phyloP scores from a whole-genome alignment of 345 rosid species.

The Populus pruinosa region DNA sequence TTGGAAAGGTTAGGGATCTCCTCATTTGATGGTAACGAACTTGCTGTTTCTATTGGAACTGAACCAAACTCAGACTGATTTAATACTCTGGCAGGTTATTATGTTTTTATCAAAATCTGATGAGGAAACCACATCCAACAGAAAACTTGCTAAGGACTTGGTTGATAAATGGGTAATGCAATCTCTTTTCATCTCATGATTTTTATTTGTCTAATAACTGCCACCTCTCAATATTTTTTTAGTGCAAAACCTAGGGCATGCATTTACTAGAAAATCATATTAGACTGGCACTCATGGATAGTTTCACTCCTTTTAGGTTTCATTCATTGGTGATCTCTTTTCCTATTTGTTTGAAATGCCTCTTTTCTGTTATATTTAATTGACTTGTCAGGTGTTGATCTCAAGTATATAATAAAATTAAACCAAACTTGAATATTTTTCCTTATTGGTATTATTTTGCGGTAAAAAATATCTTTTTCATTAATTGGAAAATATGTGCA shows the following conservation, averaged over 20 bases:
- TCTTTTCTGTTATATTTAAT: neutral
- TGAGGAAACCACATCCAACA: slow-evolving; percentile 90
- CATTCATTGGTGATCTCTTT: neutral
- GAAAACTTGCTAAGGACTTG: slow-evolving; percentile 93
- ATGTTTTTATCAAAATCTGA: slow-evolving; percentile 97
- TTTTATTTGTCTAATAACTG: neutral
- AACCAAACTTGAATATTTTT: neutral
- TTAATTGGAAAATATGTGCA: neutral
- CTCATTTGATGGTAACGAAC: neutral
- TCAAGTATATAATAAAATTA: neutral
- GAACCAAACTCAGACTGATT: neutral
- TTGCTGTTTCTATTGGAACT: neutral
- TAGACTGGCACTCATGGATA: neutral
- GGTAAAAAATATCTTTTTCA: neutral
- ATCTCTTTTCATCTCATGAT: neutral
- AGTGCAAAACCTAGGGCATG: neutral
- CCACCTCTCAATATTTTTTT: neutral
- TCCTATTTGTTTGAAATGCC: neutral
- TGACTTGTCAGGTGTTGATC: neutral
- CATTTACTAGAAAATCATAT: neutral
- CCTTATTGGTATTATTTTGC: neutral
- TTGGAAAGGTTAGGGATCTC: slow-evolving; percentile 71
- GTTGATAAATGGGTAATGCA: slow-evolving; percentile 93
- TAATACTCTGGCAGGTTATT: slow-evolving; percentile 57
- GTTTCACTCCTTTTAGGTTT: neutral